These are phyloP conservation scores for Lachancea thermotolerans DNA, from an alignment of 805 yeast species.

Conservation along the genomic window DNA sequence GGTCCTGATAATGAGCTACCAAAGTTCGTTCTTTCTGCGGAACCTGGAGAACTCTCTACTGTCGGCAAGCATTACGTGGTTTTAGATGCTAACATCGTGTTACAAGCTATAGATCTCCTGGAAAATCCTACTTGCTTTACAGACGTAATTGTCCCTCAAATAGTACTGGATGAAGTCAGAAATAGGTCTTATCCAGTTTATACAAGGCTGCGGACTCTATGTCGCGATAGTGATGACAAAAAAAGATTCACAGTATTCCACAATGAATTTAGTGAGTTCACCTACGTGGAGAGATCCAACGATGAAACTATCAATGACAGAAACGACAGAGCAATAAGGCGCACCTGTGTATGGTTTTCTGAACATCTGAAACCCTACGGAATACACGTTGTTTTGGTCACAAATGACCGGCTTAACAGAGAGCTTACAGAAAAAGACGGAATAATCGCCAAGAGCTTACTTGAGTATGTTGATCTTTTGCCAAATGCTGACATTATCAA, in stretches of 20 bases:
- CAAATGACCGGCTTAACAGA: conserved; percentile 72
- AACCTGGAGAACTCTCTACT: conserved; percentile 44
- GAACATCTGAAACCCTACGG: conserved; percentile 46
- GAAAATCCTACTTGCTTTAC: conserved; percentile 71
- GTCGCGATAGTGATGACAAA: conserved; percentile 52
- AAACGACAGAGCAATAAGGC: conserved; percentile 85
- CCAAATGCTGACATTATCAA: conserved; percentile 68
- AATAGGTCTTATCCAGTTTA: conserved; percentile 84
- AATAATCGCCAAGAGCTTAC: conserved; percentile 47
- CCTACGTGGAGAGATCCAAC: conserved; percentile 53
- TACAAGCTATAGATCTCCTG: conserved; percentile 82
- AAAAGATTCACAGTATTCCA: conserved; percentile 89
- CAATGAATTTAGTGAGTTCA: conserved; percentile 76
- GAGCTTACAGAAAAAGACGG: conserved; percentile 49
- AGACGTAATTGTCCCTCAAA: conserved; percentile 93
- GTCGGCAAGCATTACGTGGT: conserved; percentile 75
- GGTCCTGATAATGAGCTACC: conserved; percentile 66
- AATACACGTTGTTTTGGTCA: conserved; percentile 50
- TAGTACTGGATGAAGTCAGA: conserved; percentile 88
- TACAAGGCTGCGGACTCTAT: conserved; percentile 69
- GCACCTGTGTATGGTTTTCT: conserved; percentile 63
- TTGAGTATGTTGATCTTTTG: conserved; percentile 63
- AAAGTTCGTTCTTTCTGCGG: conserved; percentile 54
- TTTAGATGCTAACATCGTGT: conserved; percentile 79
- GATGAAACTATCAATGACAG: conserved; percentile 80